Percentiles rank a stretch among this genome's conserved stretches.
Conservation (phyloP, 768 basidiomycete genomes). For the Pholiota molesta region DNA sequence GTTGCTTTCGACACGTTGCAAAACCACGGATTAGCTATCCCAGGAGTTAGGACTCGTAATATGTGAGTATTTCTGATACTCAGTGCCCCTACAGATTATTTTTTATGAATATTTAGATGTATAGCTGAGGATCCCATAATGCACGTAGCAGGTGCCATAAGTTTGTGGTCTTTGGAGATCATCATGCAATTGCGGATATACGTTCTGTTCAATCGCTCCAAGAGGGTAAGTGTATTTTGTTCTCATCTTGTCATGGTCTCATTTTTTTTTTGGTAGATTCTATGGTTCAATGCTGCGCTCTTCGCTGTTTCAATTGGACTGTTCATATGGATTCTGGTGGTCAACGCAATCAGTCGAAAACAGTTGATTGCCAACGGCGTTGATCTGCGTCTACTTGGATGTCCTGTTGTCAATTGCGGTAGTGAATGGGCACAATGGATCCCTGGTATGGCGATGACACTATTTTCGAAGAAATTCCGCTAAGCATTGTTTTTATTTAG, state of each 20-base stretch:
- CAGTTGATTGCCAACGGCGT: constrained; percentile 38
- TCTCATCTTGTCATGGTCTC: not conserved
- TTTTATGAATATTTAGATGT: constrained; percentile 32
- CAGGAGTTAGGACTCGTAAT: constrained; percentile 36
- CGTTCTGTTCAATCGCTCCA: constrained; percentile 43
- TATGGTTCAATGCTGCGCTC: constrained; percentile 37
- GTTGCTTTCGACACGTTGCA: constrained; percentile 47
- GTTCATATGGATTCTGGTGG: constrained; percentile 44
- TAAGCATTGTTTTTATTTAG: constrained; percentile 24
- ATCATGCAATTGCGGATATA: constrained; percentile 51
- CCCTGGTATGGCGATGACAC: constrained; percentile 33
- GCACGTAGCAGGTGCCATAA: constrained; percentile 44
- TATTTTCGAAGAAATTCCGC: not conserved
- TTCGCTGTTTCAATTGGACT: constrained; percentile 44
- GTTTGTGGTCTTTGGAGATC: constrained; percentile 51
- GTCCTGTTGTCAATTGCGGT: constrained; percentile 42
- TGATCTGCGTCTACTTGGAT: constrained; percentile 42
- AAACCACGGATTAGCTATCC: constrained; percentile 44
- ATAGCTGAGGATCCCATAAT: constrained; percentile 46
- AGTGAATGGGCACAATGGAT: constrained; percentile 50
- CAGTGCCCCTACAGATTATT: not conserved
- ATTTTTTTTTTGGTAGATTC: not conserved
- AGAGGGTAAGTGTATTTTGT: constrained; percentile 29
- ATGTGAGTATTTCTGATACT: constrained; percentile 30
- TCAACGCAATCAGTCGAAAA: constrained; percentile 38